A percentile compares a stretch with the other conserved stretches of the same genome.
These are phyloP conservation scores for Stemphylium vesicarium DNA, from an alignment of 2,329 filamentous ascomycete species.

Conservation along the genomic window DNA sequence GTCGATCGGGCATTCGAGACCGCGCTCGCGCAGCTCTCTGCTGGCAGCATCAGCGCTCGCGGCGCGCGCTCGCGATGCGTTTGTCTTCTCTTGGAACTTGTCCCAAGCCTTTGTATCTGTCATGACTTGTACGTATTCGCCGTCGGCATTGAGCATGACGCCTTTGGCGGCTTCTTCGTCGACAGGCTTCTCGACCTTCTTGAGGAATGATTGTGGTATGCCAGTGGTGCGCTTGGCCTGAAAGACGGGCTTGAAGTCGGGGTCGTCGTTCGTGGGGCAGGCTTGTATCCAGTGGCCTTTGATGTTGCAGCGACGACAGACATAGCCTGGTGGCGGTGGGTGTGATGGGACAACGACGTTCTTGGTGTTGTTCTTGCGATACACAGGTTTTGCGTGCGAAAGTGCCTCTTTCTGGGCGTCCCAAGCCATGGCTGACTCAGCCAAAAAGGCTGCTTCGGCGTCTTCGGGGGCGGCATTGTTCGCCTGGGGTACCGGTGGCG, in stretches of 20 bases:
- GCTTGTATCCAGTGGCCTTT: slow-evolving; percentile 99
- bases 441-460: slow-evolving; percentile 90
- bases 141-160: slow-evolving; percentile 97
- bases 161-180: slow-evolving; percentile 85
- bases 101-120: slow-evolving; percentile 97
- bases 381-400: slow-evolving; percentile 66
- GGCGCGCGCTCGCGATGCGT: slow-evolving; percentile 81
- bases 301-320: slow-evolving; percentile 94
- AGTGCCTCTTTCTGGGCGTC: slow-evolving; percentile 91
- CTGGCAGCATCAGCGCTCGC: slow-evolving; percentile 78
- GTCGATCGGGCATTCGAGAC: slow-evolving; percentile 93
- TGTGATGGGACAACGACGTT: slow-evolving; percentile 84
- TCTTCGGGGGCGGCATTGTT: slow-evolving; percentile 84
- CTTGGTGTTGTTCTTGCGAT: slow-evolving; percentile 58
- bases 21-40: slow-evolving; percentile 86
- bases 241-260: slow-evolving; percentile 90
- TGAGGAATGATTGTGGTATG: slow-evolving; percentile 93
- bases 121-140: slow-evolving; percentile 95
- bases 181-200: slow-evolving; percentile 90
- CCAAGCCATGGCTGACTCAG: slow-evolving; percentile 89
- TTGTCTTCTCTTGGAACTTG: slow-evolving; percentile 92
- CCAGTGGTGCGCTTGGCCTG: slow-evolving; percentile 96
- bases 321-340: slow-evolving; percentile 89
- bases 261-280: slow-evolving; percentile 98
- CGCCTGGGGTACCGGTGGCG: slow-evolving; percentile 54